Evolutionary conservation across 2,329 filamentous ascomycete genomes (phyloP), one percentile per base, ranked within the genome.

Genomic region (Tolypocladium ovalisporum): DNA sequence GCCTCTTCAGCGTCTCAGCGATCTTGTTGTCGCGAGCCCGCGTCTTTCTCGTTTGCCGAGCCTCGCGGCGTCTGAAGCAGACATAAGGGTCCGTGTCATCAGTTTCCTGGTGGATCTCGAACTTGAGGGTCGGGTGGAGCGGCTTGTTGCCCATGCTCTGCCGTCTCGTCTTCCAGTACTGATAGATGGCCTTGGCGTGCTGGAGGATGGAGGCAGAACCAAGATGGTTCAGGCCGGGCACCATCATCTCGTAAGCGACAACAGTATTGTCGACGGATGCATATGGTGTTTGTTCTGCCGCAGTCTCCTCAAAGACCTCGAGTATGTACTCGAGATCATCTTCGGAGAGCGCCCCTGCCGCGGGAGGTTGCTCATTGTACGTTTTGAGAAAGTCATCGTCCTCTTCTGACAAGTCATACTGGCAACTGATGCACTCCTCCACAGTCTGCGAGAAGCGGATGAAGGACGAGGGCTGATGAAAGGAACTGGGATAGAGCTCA

Each of bases 361-460:
- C 73, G 60, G 85, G 78, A 66, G 82, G 85, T 74, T 88, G 92
- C 64, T 84, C 78, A 75, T 97, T 99, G 76, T 94, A 87, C 63
- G 83, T 80, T 68, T 87, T 89, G 65, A 99, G 82, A 69, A 90
- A 96, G 57, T 81, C 83, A 71, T 91, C 88, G 75, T 99, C 94
- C 67, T 96, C 90, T 63, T 87, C 86, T 34, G 86, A 92, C 88
- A 97, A 93, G 75, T 96, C 91, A 85, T 99, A 99, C 66, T 87
- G 84, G 70, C 87, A 89, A 66, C 89, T 89, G 68, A 90, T 87
- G 66, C 88, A 96, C 74, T 99, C 94, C 75, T 99, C 94, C 60
- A 99, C 93, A 3, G 94, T 99, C 64, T 96, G 93, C 62, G 94
- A 97, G 76, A 96, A 97, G 63, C 93, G 90, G 70, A 99, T 96